A percentile compares a stretch with the other conserved stretches of the same genome.
Evolutionary conservation across 768 basidiomycete genomes (phyloP).

Genomic region (Hemileccinum impolitum): DNA sequence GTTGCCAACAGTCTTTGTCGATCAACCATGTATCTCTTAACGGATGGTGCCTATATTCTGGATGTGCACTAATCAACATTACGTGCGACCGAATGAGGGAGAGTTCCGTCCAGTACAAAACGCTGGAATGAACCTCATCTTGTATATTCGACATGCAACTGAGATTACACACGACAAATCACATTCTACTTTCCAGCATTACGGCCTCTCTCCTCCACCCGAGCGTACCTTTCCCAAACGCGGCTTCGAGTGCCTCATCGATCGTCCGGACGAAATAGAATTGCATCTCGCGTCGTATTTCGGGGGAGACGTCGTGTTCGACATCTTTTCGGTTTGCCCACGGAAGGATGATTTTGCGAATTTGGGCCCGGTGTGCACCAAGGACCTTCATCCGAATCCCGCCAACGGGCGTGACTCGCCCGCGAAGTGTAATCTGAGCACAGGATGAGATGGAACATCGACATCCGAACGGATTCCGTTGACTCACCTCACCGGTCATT

Average conservation of each 20-base stretch:
- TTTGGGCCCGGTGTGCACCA: conserved; percentile 83
- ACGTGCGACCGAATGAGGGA: background rate
- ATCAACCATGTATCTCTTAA: conserved; percentile 15
- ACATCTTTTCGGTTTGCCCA: conserved; percentile 85
- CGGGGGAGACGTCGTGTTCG: conserved; percentile 75
- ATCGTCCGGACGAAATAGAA: conserved; percentile 81
- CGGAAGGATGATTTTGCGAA: conserved; percentile 81
- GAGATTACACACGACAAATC: background rate
- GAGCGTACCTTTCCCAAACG: conserved; percentile 69
- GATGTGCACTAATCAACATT: background rate
- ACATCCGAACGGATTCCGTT: background rate
- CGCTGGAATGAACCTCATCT: no score
- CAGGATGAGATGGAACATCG: background rate
- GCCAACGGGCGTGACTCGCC: conserved; percentile 79
- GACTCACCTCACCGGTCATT: conserved; percentile 83
- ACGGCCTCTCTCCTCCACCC: conserved; percentile 58
- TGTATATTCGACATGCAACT: no score
- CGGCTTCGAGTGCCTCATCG: conserved; percentile 76
- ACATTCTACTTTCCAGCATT: conserved; percentile 54
- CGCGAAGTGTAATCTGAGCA: conserved; percentile 71
- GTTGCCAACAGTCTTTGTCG: conserved; percentile 4
- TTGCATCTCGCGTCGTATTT: conserved; percentile 70
- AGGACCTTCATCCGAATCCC: conserved; percentile 92
- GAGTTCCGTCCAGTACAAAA: background rate
- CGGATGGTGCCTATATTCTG: conserved; percentile 7